Evolutionary conservation across 2,329 filamentous ascomycete genomes (phyloP), one percentile per base, ranked within the genome.

Genomic region (Botrytis tulipae): DNA sequence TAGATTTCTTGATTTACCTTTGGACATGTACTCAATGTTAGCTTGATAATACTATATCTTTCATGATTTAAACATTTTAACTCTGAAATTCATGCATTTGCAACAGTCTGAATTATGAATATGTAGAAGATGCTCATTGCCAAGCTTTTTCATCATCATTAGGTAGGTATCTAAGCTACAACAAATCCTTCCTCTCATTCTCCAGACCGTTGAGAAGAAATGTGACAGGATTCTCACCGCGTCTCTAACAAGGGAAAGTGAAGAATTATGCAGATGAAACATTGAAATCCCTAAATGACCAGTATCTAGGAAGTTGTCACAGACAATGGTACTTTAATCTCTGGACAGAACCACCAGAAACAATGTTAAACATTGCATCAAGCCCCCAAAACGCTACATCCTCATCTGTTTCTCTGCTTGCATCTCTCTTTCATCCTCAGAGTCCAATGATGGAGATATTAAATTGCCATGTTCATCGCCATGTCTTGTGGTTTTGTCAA

Each of bases 311-410:
- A 51, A 42, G 16, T 1, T 9, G 3, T 22, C 5, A 37, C 35
- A 32, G 16, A 10, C 22, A 29, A 29, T 16, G 4, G 0, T 7
- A 4, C 6, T 29, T 32, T 5, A 16, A 16, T 10, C 18, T 57
- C 25, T 46, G 10, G 22, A 25, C 5, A 42, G 40, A 22, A 5
- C 4, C 25, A 42, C 18, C 35, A 57, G n/a, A 16, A 8, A 14
- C 2, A 9, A 32, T 1, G 3, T 9, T 25, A 68, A 9, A 9
- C 7, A 1, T 16, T 2, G 25, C 2, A 2, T 16, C 9, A 14
- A 68, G 40, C 2, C 25, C 2, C 1, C 2, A 8, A 7, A 54
- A 54, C 8, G 32, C 18, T 57, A 68, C 3, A 32, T 32, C 0
- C 3, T 57, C 10, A n/a, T 25, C 16, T 42, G 35, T 35, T 35